Percentiles rank a stretch among this genome's conserved stretches.
Conservation (phyloP, 495 filamentous ascomycete genomes). For the Ramalina intermedia region DNA sequence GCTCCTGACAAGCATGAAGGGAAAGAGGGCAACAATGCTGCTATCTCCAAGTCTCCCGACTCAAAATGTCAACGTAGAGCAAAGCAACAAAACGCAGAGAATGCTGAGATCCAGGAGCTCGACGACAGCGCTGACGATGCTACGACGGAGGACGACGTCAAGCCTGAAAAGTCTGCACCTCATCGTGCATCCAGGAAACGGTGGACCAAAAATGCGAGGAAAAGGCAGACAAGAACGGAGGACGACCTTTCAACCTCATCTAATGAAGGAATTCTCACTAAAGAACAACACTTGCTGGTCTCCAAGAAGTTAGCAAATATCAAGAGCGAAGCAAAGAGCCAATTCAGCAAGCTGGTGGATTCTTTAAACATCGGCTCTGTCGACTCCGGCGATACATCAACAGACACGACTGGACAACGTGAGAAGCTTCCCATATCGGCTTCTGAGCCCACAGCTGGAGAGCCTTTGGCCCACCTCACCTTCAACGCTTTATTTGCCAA, state of each 20-base stretch:
- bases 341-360: conserved; percentile 10
- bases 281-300: conserved; percentile 15
- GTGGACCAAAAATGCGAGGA: conserved; percentile 30
- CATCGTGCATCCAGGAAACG: conserved; percentile 14
- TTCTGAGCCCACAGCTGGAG: conserved; percentile 12
- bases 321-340: conserved; percentile 15
- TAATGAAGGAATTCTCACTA: conserved; percentile 16
- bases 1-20: too few species aligned
- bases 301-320: conserved; percentile 14
- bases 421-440: too few species aligned
- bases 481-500: too few species aligned
- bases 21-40: too few species aligned
- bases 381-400: conserved; percentile 10
- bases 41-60: too few species aligned
- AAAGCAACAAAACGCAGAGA: conserved; percentile 20
- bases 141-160: conserved; percentile 19
- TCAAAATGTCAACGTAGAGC: too few species aligned
- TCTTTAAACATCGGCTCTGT: conserved; percentile 12
- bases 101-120: conserved; percentile 1
- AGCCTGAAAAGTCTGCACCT: conserved; percentile 16
- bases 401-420: conserved; percentile 10
- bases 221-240: conserved; percentile 32
- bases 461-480: background rate
- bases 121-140: conserved; percentile 13
- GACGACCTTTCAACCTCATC: conserved; percentile 21